Conservation (phyloP, 345 rosid species). For the Orychophragmus violaceus region DNA sequence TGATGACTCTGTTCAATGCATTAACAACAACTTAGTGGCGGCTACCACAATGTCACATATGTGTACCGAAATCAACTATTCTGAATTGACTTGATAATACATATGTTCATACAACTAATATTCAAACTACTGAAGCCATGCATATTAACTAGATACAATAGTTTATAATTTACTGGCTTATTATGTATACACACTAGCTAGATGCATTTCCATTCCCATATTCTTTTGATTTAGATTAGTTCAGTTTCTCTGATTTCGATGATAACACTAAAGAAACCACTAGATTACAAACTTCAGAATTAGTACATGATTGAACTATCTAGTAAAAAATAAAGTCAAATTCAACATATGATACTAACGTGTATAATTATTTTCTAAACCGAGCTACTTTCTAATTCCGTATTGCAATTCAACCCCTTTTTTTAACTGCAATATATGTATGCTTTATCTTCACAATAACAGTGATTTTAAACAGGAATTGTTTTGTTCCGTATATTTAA, state of each 20-base stretch:
- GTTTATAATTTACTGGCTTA: neutral
- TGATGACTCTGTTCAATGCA: slow-evolving; percentile 27
- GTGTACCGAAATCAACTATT: neutral
- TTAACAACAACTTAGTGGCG: slow-evolving; percentile 1
- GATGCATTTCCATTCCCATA: neutral
- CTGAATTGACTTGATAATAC: neutral
- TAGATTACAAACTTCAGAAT: neutral
- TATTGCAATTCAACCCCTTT: no score
- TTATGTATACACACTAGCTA: neutral
- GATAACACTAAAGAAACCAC: neutral
- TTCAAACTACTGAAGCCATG: no score
- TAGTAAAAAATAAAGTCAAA: neutral
- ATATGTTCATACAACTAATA: neutral
- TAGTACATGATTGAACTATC: neutral
- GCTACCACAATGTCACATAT: neutral
- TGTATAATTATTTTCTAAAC: no score
- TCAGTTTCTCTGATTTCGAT: neutral
- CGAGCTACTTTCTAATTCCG: no score
- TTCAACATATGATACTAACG: no score
- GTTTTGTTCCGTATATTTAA: no score
- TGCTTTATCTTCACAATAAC: no score
- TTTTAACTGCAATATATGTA: no score
- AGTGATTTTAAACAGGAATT: no score
- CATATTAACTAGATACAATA: no score
- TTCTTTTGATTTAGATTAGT: neutral